Evolutionary conservation across 2,329 filamentous ascomycete species (phyloP).

Genomic region (Aspergillus awamori): DNA sequence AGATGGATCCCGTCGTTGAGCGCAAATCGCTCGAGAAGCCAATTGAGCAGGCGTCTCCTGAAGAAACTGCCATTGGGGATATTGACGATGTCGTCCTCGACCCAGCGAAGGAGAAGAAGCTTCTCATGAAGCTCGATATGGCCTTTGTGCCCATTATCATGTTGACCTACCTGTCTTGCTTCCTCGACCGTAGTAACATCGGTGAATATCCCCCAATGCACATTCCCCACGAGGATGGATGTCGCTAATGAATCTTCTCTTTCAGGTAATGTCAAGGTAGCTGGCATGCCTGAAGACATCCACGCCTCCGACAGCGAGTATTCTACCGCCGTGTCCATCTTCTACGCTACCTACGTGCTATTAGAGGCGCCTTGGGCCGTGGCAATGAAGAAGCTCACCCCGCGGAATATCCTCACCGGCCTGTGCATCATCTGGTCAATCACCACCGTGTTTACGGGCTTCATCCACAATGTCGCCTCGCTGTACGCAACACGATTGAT

Average conservation of each 20-base stretch:
- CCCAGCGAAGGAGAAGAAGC: slow-evolving; percentile 48
- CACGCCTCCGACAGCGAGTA: slow-evolving; percentile 45
- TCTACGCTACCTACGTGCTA: slow-evolving; percentile 56
- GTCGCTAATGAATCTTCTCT: neutral
- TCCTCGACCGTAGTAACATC: slow-evolving; percentile 59
- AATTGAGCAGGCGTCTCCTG: neutral
- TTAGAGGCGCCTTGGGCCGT: slow-evolving; percentile 54
- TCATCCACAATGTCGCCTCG: slow-evolving; percentile 46
- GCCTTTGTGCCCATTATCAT: slow-evolving; percentile 58
- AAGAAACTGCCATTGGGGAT: slow-evolving; percentile 22
- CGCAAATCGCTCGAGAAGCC: slow-evolving; percentile 21
- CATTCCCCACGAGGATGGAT: neutral
- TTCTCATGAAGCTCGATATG: slow-evolving; percentile 54
- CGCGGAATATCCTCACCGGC: slow-evolving; percentile 44
- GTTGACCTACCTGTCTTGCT: slow-evolving; percentile 58
- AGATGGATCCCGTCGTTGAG: slow-evolving; percentile 7
- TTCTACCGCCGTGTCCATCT: slow-evolving; percentile 54
- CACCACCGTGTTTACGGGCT: slow-evolving; percentile 53
- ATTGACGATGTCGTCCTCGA: slow-evolving; percentile 42
- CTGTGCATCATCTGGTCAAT: slow-evolving; percentile 53
- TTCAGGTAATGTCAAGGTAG: slow-evolving; percentile 52
- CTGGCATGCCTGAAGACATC: slow-evolving; percentile 52
- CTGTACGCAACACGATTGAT: slow-evolving; percentile 47
- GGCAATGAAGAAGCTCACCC: slow-evolving; percentile 52
- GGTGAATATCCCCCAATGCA: slow-evolving; percentile 30